phyloP scores from a whole-genome alignment of 208 protist species.

The Kentomonas sorsogonicus region DNA sequence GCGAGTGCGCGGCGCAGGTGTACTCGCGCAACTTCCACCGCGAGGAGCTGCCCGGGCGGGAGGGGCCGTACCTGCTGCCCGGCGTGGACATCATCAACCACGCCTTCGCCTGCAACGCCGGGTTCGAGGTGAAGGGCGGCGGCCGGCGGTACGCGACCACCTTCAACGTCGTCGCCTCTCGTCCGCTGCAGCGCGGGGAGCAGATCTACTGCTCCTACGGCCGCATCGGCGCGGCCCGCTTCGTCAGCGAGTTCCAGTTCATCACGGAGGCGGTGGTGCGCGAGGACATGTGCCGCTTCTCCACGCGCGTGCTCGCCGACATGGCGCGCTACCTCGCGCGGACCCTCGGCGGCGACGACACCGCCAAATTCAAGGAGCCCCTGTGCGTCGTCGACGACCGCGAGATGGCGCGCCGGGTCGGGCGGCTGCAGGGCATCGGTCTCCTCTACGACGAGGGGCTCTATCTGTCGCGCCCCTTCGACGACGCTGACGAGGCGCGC shows the following conservation, averaged over 20 bases:
- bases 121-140: conserved; percentile 68
- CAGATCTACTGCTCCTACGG: conserved; percentile 82
- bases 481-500: not conserved
- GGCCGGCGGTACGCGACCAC: conserved; percentile 64
- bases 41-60: conserved; percentile 63
- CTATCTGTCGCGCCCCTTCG: conserved; percentile 41
- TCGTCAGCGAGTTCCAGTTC: conserved; percentile 83
- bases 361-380: no score
- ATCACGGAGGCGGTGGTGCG: conserved; percentile 40
- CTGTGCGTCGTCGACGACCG: no score
- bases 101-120: conserved; percentile 49
- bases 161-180: conserved; percentile 64
- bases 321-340: not conserved
- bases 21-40: conserved; percentile 84
- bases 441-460: conserved; percentile 81
- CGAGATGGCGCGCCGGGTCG: conserved; percentile 40
- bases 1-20: conserved; percentile 69
- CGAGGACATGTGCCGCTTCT: conserved; percentile 65
- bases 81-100: conserved; percentile 85
- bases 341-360: not conserved
- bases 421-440: conserved; percentile 65
- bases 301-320: conserved; percentile 9
- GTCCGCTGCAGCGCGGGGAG: conserved; percentile 49
- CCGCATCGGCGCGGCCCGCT: conserved; percentile 62
- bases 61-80: conserved; percentile 79